phyloP scores from a whole-genome alignment of 2,329 filamentous ascomycete genomes.

The Mariannaea elegans region DNA sequence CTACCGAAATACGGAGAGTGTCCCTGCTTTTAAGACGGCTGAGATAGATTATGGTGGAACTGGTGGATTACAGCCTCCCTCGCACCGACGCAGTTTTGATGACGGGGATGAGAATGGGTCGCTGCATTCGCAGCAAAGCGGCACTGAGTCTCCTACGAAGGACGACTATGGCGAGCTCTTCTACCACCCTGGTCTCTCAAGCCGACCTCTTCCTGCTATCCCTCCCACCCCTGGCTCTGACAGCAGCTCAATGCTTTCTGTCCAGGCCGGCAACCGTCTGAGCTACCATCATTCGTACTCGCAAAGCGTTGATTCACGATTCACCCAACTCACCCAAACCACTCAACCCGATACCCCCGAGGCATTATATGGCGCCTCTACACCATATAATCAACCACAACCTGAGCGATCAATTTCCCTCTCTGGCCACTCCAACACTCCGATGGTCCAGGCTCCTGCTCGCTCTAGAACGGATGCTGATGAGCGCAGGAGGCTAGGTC shows the following conservation, averaged over 20 bases:
- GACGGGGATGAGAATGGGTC: constrained; percentile 84
- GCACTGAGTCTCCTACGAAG: constrained; percentile 71
- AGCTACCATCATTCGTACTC: constrained; percentile 61
- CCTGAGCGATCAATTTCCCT: constrained; percentile 82
- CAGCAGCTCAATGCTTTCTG: constrained; percentile 60
- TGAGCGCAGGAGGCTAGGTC: constrained; percentile 65
- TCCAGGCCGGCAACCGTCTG: constrained; percentile 52
- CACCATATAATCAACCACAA: constrained; percentile 51
- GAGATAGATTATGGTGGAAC: constrained; percentile 88
- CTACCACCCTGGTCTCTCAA: constrained; percentile 84
- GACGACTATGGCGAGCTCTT: constrained; percentile 90
- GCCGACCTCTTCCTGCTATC: constrained; percentile 70
- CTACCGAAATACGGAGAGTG: constrained; percentile 41
- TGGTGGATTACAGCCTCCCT: constrained; percentile 83
- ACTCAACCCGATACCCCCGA: constrained; percentile 57
- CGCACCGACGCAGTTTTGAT: constrained; percentile 84
- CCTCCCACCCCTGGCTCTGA: constrained; percentile 71
- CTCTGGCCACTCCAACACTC: constrained; percentile 81
- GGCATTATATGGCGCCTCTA: constrained; percentile 54
- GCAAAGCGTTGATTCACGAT: constrained; percentile 56
- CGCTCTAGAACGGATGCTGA: constrained; percentile 94
- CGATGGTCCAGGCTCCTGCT: constrained; percentile 81
- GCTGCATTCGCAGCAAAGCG: constrained; percentile 63
- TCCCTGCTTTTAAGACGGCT: constrained; percentile 63
- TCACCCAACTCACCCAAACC: not conserved